Conservation (phyloP, 352 stramenopile species). For the Globisporangium cystogenes region DNA sequence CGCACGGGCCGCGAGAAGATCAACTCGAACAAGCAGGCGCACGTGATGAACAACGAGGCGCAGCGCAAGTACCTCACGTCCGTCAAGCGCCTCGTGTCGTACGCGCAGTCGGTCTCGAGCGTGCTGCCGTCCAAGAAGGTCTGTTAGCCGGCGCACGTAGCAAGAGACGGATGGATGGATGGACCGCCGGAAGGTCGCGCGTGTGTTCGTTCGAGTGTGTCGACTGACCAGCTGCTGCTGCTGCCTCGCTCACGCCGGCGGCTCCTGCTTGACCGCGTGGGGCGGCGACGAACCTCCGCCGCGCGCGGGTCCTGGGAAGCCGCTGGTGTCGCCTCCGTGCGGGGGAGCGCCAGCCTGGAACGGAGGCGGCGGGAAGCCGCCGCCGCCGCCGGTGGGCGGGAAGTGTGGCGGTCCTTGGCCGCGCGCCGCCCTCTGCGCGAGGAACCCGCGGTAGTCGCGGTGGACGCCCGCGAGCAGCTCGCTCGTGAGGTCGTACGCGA, state of each 20-base stretch:
- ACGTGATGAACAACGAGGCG: constrained; percentile 99
- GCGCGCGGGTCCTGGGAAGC: constrained; percentile 9
- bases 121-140: constrained; percentile 87
- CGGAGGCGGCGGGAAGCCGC: constrained; percentile 2
- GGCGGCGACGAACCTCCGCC: constrained; percentile 8
- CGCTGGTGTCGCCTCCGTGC: neutral
- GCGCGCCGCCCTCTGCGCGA: constrained; percentile 22
- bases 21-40: constrained; percentile 96
- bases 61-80: constrained; percentile 98
- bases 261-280: constrained; percentile 11
- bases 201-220: neutral
- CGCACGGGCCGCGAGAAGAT: constrained; percentile 94
- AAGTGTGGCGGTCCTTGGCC: constrained; percentile 12
- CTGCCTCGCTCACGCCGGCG: neutral
- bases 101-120: constrained; percentile 89
- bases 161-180: constrained; percentile 17
- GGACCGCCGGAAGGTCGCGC: neutral
- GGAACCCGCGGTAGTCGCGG: constrained; percentile 71
- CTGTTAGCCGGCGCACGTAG: neutral
- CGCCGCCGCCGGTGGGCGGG: constrained; percentile 6
- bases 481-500: constrained; percentile 60
- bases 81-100: constrained; percentile 98
- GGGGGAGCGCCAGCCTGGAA: constrained; percentile 14
- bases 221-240: neutral
- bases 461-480: constrained; percentile 70